Conservation (phyloP, 2,329 filamentous ascomycete species). For the Colletotrichum siamense region DNA sequence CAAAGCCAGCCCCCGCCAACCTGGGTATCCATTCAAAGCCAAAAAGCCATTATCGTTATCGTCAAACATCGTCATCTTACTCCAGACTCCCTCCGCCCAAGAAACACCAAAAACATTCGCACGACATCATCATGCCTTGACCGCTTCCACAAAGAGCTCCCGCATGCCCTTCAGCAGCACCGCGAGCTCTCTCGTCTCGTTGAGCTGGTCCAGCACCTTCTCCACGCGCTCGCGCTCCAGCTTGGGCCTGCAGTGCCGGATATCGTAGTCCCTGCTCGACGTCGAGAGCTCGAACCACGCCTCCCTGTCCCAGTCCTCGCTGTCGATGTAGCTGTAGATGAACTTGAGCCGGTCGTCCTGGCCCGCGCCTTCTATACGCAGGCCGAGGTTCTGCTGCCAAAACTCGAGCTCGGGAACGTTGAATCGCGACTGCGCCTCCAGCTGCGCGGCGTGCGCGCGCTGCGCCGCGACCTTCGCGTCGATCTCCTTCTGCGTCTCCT, state of each 20-base stretch:
- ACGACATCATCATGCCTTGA: slow-evolving; percentile 52
- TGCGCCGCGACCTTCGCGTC: slow-evolving; percentile 74
- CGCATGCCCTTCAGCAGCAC: slow-evolving; percentile 82
- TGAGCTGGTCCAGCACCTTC: slow-evolving; percentile 77
- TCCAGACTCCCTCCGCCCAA: neutral
- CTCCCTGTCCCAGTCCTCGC: slow-evolving; percentile 86
- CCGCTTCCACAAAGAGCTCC: slow-evolving; percentile 74
- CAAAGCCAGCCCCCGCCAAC: neutral
- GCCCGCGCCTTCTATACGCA: slow-evolving; percentile 89
- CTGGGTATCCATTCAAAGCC: slow-evolving; percentile 14
- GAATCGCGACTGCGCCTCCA: slow-evolving; percentile 84
- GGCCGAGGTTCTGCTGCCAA: slow-evolving; percentile 89
- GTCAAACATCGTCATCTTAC: slow-evolving; percentile 3
- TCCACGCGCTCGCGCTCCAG: slow-evolving; percentile 81
- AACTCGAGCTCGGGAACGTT: slow-evolving; percentile 95
- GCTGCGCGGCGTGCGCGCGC: slow-evolving; percentile 71
- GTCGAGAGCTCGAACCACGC: slow-evolving; percentile 94
- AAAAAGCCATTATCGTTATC: neutral
- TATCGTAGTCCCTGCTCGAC: slow-evolving; percentile 81
- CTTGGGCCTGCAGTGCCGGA: slow-evolving; percentile 82
- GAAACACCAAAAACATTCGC: neutral
- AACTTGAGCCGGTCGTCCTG: slow-evolving; percentile 88
- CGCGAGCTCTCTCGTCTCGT: slow-evolving; percentile 78
- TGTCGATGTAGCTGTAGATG: slow-evolving; percentile 84
- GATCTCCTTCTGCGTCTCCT: slow-evolving; percentile 73